Evolutionary conservation across 768 basidiomycete genomes (phyloP).

Genomic region (Fomitopsis serialis): DNA sequence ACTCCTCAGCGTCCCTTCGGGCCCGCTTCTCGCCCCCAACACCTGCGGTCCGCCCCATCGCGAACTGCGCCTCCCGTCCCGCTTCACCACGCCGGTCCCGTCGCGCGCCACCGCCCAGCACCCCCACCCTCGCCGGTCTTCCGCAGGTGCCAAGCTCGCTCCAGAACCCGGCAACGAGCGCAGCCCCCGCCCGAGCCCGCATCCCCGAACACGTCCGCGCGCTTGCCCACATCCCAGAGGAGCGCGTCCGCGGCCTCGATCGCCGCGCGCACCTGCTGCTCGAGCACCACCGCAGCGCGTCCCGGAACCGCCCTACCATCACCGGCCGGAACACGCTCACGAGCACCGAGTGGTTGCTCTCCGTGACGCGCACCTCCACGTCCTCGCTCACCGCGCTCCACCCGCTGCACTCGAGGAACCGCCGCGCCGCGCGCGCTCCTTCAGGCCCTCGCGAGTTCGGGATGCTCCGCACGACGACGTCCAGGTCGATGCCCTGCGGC

Average conservation of each 20-base stretch:
- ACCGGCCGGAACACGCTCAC: constrained; percentile 60
- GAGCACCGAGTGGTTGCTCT: constrained; percentile 61
- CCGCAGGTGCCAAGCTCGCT: constrained; percentile 56
- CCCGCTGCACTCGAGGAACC: constrained; percentile 56
- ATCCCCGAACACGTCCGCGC: constrained; percentile 61
- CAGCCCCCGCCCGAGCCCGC: constrained; percentile 44
- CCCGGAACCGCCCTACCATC: constrained; percentile 48
- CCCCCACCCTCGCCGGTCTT: constrained; percentile 27
- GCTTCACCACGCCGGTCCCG: constrained; percentile 62
- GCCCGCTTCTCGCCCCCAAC: constrained; percentile 63
- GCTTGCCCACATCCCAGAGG: constrained; percentile 51
- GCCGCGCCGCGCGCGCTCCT: constrained; percentile 38
- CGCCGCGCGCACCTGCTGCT: constrained; percentile 44
- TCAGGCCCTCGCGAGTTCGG: constrained; percentile 40
- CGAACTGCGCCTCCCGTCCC: constrained; percentile 45
- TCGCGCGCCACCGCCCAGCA: constrained; percentile 46
- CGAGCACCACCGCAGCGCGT: constrained; percentile 55
- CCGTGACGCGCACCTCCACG: constrained; percentile 45
- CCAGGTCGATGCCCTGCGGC: constrained; percentile 61
- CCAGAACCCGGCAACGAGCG: constrained; percentile 57
- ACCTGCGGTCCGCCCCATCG: constrained; percentile 76
- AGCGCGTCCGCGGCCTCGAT: constrained; percentile 52
- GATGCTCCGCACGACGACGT: constrained; percentile 60
- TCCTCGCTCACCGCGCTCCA: constrained; percentile 54
- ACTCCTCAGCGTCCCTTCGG: constrained; percentile 49